Percentiles rank a stretch among this genome's conserved stretches.
phyloP scores from a whole-genome alignment of 352 stramenopile genomes.

The Pythium brachiatum region DNA sequence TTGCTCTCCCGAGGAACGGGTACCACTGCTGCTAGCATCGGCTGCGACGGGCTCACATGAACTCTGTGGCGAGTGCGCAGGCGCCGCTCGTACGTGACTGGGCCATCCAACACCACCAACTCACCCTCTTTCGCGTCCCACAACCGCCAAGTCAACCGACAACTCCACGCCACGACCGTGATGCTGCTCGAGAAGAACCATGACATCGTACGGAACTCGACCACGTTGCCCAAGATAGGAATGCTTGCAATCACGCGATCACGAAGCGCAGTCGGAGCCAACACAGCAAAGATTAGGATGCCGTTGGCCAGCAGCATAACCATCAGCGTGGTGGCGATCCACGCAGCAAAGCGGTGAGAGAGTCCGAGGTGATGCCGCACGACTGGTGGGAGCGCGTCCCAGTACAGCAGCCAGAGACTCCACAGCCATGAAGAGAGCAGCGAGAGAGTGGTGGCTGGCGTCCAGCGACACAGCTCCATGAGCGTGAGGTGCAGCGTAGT shows the following conservation, averaged over 20 bases:
- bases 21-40: too few species aligned
- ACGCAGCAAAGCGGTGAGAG: neutral
- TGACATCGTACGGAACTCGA: neutral
- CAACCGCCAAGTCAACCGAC: neutral
- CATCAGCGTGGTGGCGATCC: neutral
- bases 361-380: neutral
- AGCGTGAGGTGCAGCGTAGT: neutral
- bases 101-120: neutral
- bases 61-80: neutral
- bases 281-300: neutral
- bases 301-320: neutral
- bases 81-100: neutral
- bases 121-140: neutral
- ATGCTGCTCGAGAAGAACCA: neutral
- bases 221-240: neutral
- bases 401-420: constrained; percentile 9
- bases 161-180: neutral
- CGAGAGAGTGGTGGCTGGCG: neutral
- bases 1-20: too few species aligned
- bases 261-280: neutral
- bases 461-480: neutral
- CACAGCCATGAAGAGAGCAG: neutral
- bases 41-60: too few species aligned
- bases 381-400: constrained; percentile 5
- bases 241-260: neutral